phyloP scores from a whole-genome alignment of 495 filamentous ascomycete species.

The Hypoxylon lenormandii region DNA sequence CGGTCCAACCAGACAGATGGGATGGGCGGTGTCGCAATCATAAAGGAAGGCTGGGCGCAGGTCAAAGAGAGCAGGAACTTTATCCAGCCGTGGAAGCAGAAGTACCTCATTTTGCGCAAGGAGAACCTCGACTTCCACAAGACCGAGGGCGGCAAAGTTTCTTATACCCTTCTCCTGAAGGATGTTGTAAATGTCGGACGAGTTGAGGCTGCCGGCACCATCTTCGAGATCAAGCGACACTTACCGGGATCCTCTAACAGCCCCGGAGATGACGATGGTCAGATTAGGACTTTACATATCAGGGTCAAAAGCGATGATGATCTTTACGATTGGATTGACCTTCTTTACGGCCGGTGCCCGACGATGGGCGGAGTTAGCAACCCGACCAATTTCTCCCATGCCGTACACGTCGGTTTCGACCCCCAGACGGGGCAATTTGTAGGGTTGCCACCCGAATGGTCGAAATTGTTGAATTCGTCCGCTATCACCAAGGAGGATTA shows the following conservation, averaged over 20 bases:
- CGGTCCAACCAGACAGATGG: conserved; percentile 72
- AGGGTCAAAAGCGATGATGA: conserved; percentile 94
- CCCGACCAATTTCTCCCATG: conserved; percentile 95
- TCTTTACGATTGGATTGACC: conserved; percentile 97
- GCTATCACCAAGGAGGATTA: conserved; percentile 98
- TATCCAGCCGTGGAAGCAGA: conserved; percentile 84
- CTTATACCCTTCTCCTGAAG: conserved; percentile 80
- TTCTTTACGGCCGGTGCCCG: conserved; percentile 93
- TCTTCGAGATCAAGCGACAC: conserved; percentile 89
- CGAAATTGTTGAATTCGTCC: conserved; percentile 90
- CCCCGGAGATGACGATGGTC: conserved; percentile 75
- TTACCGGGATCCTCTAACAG: conserved; percentile 70
- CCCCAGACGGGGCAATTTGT: conserved; percentile 91
- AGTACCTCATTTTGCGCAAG: conserved; percentile 87
- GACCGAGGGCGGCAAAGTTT: conserved; percentile 82
- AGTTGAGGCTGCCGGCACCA: conserved; percentile 85
- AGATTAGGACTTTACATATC: conserved; percentile 82
- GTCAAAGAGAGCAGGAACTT: conserved; percentile 92
- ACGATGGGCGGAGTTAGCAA: conserved; percentile 98
- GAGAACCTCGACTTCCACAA: conserved; percentile 92
- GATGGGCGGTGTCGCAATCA: conserved; percentile 72
- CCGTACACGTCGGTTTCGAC: conserved; percentile 97
- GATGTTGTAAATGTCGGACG: conserved; percentile 87
- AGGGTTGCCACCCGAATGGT: conserved; percentile 94
- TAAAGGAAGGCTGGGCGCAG: conserved; percentile 85